A percentile compares a stretch with the other conserved stretches of the same genome.
Conservation (phyloP, 305 asterid genomes). For the Fraxinus latifolia region DNA sequence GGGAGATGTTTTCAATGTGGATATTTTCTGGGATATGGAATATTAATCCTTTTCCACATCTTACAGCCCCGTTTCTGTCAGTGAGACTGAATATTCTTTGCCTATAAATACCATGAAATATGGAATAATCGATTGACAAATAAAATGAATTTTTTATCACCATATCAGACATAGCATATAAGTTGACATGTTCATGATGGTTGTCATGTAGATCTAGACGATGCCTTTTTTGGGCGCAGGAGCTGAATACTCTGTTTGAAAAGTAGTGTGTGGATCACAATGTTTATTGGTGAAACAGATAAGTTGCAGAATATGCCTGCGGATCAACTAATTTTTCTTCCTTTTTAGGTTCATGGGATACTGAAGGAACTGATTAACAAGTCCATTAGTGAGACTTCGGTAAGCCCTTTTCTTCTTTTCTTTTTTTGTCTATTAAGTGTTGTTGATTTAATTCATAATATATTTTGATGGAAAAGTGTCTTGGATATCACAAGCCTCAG, state of each 20-base stretch:
- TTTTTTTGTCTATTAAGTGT: background rate
- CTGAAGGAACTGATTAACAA: constrained; percentile 70
- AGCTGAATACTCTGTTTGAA: background rate
- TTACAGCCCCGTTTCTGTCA: background rate
- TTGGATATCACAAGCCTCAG: background rate
- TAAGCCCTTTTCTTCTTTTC: constrained; percentile 24
- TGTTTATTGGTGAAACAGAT: background rate
- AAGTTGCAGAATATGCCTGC: constrained; percentile 8
- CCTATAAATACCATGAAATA: background rate
- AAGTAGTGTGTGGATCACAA: background rate
- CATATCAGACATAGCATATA: background rate
- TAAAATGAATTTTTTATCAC: background rate
- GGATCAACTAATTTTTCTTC: background rate
- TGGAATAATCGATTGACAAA: background rate
- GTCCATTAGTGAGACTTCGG: constrained; percentile 66
- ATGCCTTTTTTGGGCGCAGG: background rate
- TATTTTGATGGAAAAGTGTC: background rate
- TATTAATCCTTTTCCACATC: background rate
- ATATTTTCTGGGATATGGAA: background rate
- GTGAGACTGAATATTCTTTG: background rate
- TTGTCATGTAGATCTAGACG: background rate
- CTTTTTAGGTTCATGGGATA: constrained; percentile 62
- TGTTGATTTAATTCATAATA: background rate
- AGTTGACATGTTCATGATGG: background rate
- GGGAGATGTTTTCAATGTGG: background rate